phyloP scores from a whole-genome alignment of 2,329 filamentous ascomycete genomes.

The Dothideomycetes sp. region DNA sequence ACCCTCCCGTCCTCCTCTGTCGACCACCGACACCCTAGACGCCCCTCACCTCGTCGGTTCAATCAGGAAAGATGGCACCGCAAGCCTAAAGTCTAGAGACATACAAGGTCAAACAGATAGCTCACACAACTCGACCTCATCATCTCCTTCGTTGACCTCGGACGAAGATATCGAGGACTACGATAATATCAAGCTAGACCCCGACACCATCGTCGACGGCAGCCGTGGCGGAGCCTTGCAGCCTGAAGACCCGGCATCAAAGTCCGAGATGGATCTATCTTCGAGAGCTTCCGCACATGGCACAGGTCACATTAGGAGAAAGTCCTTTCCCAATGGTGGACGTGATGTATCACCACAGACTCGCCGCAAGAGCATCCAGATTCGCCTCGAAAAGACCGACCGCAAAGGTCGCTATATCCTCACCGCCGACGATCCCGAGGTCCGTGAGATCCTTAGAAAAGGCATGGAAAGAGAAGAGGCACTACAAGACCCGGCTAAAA shows the following conservation, averaged over 20 bases:
- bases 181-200: conserved; percentile 29
- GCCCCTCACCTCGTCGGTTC: conserved; percentile 18
- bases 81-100: conserved; percentile 13
- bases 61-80: conserved; percentile 17
- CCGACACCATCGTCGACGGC: conserved; percentile 29
- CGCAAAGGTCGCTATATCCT: conserved; percentile 40
- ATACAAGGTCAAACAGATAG: background rate
- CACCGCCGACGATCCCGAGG: conserved; percentile 41
- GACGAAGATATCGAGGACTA: conserved; percentile 35
- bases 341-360: conserved; percentile 10
- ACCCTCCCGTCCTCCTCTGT: conserved; percentile 11
- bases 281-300: background rate
- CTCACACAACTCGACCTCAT: background rate
- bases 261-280: conserved; percentile 5
- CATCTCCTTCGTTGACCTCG: conserved; percentile 10
- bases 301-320: conserved; percentile 12
- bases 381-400: conserved; percentile 38
- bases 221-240: conserved; percentile 16
- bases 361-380: conserved; percentile 34
- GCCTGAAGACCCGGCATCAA: background rate
- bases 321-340: conserved; percentile 1
- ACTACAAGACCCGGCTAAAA: conserved; percentile 25
- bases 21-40: conserved; percentile 19
- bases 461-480: conserved; percentile 35
- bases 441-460: conserved; percentile 37